Evolutionary conservation across 2,329 filamentous ascomycete species (phyloP), one percentile per base, ranked within the genome.

Genomic region (Alternaria arbusti): DNA sequence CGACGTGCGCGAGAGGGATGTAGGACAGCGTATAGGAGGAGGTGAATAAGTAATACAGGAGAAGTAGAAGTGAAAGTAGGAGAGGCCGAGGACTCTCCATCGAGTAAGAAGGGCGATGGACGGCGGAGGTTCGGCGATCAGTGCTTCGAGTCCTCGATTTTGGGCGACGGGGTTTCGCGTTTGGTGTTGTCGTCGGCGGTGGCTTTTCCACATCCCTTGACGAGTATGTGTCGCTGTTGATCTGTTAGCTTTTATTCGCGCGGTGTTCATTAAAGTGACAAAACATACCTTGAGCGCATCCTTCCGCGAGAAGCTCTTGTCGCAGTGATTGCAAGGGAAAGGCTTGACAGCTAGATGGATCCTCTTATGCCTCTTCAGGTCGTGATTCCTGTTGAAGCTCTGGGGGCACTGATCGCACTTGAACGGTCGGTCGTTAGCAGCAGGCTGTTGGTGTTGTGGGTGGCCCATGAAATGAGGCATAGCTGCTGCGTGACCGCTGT

Each of bases 301-400:
- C 79, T 98, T 98, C 63, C 96, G 87, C 4, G 94, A 97, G 76
- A 99, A 99, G 78, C 92, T 96, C 87, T 98, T 98, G 65, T 97
- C 94, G 78, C 96, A 99, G 74, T 91, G 91, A 7, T 85, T 88
- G 79, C 96, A 99, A 0, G 94, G 94, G 79, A 95, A 98, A 0
- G 96, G 96, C 84, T 99, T 99, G 44, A 98, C 93, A 0, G 94
- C 92, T 61, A 98, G 82, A 80, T 99, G 96, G 63, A 98, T 98
- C 54, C 94, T 86, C 84, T 97, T 97, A 80, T 99, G 96, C 55
- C 96, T 88, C 82, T 99, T 99, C 72, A 98, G 81, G 76, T 98
- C 96, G 76, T 98, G 96, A 69, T 98, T 98, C 5, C 96, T 87
- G 79, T 97, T 98, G 83, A 99, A 99, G 40, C 92, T 94, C 78